These are phyloP conservation scores for Podaxis sp. DNA, from an alignment of 768 basidiomycete species.

Conservation along the genomic window DNA sequence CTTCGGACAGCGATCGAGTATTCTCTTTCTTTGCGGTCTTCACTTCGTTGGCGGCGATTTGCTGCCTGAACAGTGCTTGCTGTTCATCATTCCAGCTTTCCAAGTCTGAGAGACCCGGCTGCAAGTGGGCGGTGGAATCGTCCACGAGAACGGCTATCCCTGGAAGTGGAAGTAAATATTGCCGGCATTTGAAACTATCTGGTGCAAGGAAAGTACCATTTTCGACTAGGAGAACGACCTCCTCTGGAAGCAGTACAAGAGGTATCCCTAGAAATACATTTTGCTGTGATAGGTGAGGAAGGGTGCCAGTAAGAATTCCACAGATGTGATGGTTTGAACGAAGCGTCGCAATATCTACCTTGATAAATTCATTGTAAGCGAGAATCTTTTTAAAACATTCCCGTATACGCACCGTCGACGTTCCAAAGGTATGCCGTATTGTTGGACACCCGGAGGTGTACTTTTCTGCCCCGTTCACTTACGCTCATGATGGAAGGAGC, in stretches of 20 bases:
- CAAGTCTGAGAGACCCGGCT: conserved; percentile 47
- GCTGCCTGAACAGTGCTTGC: conserved; percentile 42
- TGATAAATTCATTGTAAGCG: conserved; percentile 10
- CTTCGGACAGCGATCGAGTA: conserved; percentile 50
- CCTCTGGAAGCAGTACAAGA: conserved; percentile 84
- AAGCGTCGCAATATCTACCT: conserved; percentile 73
- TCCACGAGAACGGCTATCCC: conserved; percentile 78
- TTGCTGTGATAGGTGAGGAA: conserved; percentile 94
- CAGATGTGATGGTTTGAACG: conserved; percentile 82
- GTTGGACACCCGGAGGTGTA: conserved; percentile 73
- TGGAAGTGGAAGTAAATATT: conserved; percentile 29
- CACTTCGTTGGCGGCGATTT: conserved; percentile 46
- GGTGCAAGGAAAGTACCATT: conserved; percentile 51
- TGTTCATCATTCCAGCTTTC: conserved; percentile 52
- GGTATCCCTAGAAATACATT: conserved; percentile 97
- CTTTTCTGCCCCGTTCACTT: conserved; percentile 29
- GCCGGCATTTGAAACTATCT: not conserved
- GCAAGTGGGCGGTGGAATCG: conserved; percentile 56
- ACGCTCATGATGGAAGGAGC: conserved; percentile 16
- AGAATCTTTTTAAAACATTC: not conserved
- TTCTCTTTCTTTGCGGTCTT: conserved; percentile 46
- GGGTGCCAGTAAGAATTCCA: conserved; percentile 84
- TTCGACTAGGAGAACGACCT: conserved; percentile 83
- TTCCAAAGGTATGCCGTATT: conserved; percentile 88
- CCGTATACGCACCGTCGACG: conserved; percentile 56